These are phyloP conservation scores for Neoarthrinium moseri DNA, from an alignment of 2,329 filamentous ascomycete species.

Conservation along the genomic window DNA sequence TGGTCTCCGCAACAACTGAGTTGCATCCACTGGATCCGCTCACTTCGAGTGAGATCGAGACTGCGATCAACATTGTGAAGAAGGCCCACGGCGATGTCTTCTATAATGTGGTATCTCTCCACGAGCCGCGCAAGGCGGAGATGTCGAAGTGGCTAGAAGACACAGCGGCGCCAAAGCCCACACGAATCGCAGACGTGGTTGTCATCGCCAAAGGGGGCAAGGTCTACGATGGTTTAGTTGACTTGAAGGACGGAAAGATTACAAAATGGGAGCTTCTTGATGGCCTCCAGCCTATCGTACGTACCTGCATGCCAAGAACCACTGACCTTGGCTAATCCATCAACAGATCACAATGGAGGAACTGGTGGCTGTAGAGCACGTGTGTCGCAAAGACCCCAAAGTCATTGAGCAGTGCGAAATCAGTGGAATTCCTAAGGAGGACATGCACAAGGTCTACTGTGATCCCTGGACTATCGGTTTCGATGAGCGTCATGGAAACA, in stretches of 20 bases:
- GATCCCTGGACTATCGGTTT: slow-evolving; percentile 97
- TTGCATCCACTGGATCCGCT: slow-evolving; percentile 78
- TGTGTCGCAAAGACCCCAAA: slow-evolving; percentile 74
- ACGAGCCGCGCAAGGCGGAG: slow-evolving; percentile 81
- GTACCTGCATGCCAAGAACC: slow-evolving; percentile 19
- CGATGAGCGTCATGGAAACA: slow-evolving; percentile 82
- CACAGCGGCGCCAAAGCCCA: slow-evolving; percentile 58
- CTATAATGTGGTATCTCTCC: slow-evolving; percentile 84
- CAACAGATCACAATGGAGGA: slow-evolving; percentile 85
- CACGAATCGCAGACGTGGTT: slow-evolving; percentile 77
- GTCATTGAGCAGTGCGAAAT: slow-evolving; percentile 90
- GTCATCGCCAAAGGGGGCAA: slow-evolving; percentile 77
- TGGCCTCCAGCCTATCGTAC: slow-evolving; percentile 76
- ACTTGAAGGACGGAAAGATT: slow-evolving; percentile 66
- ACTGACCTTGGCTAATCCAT: slow-evolving; percentile 3
- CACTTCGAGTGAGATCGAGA: slow-evolving; percentile 68
- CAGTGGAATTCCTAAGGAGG: slow-evolving; percentile 73
- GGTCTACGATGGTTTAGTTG: slow-evolving; percentile 79
- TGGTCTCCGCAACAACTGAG: no score
- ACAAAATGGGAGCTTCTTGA: slow-evolving; percentile 72
- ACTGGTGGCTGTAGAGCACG: slow-evolving; percentile 73
- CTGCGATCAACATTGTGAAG: slow-evolving; percentile 66
- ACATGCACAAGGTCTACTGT: slow-evolving; percentile 96
- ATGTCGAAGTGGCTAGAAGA: slow-evolving; percentile 78
- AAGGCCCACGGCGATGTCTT: slow-evolving; percentile 69